Evolutionary conservation across 805 yeast species (phyloP), one percentile per base, ranked within the genome.

Genomic region (Schwanniomyces occidentalis): DNA sequence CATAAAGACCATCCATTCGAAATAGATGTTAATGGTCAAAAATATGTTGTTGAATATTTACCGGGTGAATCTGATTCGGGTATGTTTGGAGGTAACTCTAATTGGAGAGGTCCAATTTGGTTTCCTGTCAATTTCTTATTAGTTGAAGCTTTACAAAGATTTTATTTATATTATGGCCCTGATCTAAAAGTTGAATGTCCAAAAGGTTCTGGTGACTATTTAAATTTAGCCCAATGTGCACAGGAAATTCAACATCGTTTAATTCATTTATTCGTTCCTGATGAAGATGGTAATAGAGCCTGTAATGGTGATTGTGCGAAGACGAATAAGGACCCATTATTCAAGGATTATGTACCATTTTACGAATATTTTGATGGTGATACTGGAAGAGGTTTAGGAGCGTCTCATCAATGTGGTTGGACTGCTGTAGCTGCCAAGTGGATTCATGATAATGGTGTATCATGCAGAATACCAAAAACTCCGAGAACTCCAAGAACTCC

Each of bases 61-160:
- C 83, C 95, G 4, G 96, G 95, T 19, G 95, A 87, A 54, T 84
- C 95, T 18, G 91, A 87, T 54, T 82, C 95, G 5, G 95, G 95
- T 4, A 76, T 90, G 77, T 89, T 89, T 72, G 97, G 97, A 32
- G 97, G 97, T 40, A 89, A 89, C 58, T 88, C 96, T 15, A 89
- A 89, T 62, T 89, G 97, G 97, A 75, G 97, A 59, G 97, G 97
- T 2, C 96, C 97, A 10, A 88, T 89, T 48, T 89, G 97, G 97
- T 88, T 89, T 71, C 95, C 97, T 14, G 86, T 86, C 8, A 89
- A 84, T 52, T 89, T 89, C 59, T 66, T 89, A 42, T 65, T 89
- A 24, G 86, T 89, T 38, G 97, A 89, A 65, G 79, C 95, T 0
- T 68, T 89, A 48, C 93, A 89, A 61, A 73, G 96, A 49, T 87